Evolutionary conservation across 805 yeast species (phyloP).

Genomic region (Barnettozyma pratensis): DNA sequence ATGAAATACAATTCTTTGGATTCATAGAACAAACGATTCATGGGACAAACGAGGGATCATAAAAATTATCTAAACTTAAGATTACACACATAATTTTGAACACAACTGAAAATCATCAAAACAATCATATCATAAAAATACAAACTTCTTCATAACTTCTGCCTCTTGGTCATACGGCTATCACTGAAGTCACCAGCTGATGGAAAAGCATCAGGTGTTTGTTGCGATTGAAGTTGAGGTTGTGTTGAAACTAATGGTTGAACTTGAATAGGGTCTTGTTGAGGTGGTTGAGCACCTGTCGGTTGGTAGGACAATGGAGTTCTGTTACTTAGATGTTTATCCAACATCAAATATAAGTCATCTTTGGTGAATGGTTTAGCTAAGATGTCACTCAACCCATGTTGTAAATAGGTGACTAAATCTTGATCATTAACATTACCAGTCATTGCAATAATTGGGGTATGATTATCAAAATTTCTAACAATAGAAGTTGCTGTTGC

Average conservation of each 20-base stretch:
- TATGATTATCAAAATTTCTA: conserved; percentile 72
- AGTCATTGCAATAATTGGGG: conserved; percentile 94
- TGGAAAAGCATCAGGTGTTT: conserved; percentile 1
- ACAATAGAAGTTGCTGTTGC: conserved; percentile 89
- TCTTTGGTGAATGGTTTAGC: conserved; percentile 93
- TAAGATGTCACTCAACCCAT: conserved; percentile 88
- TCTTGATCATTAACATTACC: conserved; percentile 84
- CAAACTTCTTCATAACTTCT: conserved; percentile 16
- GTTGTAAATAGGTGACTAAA: conserved; percentile 70
- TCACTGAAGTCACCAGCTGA: conserved; percentile 7
- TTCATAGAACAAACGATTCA: too few species aligned
- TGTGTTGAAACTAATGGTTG: not conserved
- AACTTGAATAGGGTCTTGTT: not conserved
- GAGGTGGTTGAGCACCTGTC: not conserved
- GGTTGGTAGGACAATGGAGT: conserved; percentile 29
- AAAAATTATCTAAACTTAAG: too few species aligned
- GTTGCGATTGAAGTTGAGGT: not conserved
- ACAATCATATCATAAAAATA: too few species aligned
- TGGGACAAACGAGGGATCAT: too few species aligned
- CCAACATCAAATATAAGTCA: conserved; percentile 72
- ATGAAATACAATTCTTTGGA: too few species aligned
- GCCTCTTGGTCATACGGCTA: conserved; percentile 23
- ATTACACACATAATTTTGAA: too few species aligned
- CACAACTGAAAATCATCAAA: too few species aligned
- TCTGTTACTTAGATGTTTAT: conserved; percentile 60